These are phyloP conservation scores for Cladophialophora chaetospira DNA, from an alignment of 2,329 filamentous ascomycete species.

Conservation along the genomic window DNA sequence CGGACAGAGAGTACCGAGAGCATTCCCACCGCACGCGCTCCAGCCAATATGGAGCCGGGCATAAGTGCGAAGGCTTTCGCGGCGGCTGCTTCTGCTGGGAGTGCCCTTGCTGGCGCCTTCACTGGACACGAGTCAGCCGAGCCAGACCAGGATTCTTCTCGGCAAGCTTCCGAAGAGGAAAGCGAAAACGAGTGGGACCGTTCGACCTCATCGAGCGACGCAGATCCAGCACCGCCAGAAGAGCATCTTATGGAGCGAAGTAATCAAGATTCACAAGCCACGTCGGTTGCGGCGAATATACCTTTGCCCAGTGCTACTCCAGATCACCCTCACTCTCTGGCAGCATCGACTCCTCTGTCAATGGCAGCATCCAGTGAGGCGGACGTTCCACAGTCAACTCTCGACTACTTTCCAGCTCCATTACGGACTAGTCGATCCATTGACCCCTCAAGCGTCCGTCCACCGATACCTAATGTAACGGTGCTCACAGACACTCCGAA, in stretches of 20 bases:
- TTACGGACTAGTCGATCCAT: slow-evolving; percentile 26
- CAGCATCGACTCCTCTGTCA: slow-evolving; percentile 6
- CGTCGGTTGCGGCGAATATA: neutral
- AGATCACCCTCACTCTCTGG: neutral
- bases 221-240: slow-evolving; percentile 33
- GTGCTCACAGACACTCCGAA: slow-evolving; percentile 41
- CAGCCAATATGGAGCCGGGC: slow-evolving; percentile 10
- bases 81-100: slow-evolving; percentile 50
- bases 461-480: slow-evolving; percentile 39
- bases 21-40: slow-evolving; percentile 29
- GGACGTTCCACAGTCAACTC: slow-evolving; percentile 12
- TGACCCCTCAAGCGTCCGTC: slow-evolving; percentile 31
- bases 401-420: slow-evolving; percentile 34
- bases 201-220: slow-evolving; percentile 42
- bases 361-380: slow-evolving; percentile 4
- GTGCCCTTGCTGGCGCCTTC: slow-evolving; percentile 51
- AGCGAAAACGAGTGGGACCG: slow-evolving; percentile 39
- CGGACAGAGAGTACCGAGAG: slow-evolving; percentile 28
- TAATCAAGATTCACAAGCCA: neutral
- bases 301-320: neutral
- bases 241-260: neutral
- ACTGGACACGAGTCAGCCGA: slow-evolving; percentile 39
- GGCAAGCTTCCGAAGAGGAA: slow-evolving; percentile 17
- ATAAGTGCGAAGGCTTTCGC: slow-evolving; percentile 38
- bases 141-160: slow-evolving; percentile 29